Evolutionary conservation across 192 early-diverging fungal genomes (phyloP), one percentile per base, ranked within the genome.

Genomic region (Rhizophagus clarus): DNA sequence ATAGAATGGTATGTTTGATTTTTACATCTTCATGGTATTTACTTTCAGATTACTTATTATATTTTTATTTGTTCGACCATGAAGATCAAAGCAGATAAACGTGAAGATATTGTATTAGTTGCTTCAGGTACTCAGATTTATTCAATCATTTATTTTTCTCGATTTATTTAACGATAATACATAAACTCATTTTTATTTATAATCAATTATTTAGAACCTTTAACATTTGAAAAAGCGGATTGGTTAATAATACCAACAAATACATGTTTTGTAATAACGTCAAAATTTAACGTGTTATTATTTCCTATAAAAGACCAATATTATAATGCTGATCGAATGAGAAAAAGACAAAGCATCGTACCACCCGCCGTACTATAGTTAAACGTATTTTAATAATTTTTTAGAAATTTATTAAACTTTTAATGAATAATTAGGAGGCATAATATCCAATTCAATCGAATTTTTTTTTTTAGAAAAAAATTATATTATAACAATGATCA

Each of bases 171-270:
- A 22, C 17, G 51, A n/a, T 22, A 2, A 47, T 66, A 34, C 12
- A n/a, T 64, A 9, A 26, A 14, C 51, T 10, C 20, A 17, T 12
- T 29, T 32, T 37, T 37, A 32, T 15, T 29, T 28, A 29, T 66
- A 26, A 34, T 70, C 15, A 37, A 34, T 37, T 32, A 20, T 70
- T 70, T 70, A 70, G 94, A 95, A 79, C 94, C 94, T n/a, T 79
- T 95, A 51, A 95, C 94, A 28, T 95, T 92, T 72, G 93, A 93
- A 78, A 90, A 91, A 75, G 90, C 92, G 10, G 94, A 95, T 85
- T 95, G 94, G 94, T 80, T 93, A 77, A 92, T 88, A 37, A 92
- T 95, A 62, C 94, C 94, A 2, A 91, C 91, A 20, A 95, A 95
- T 74, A 93, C 89, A 9, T 37, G 93, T 75, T 83, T 95, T 47